Evolutionary conservation across 805 yeast genomes (phyloP), one percentile per base, ranked within the genome.

Genomic region (Lachancea lanzarotensis): DNA sequence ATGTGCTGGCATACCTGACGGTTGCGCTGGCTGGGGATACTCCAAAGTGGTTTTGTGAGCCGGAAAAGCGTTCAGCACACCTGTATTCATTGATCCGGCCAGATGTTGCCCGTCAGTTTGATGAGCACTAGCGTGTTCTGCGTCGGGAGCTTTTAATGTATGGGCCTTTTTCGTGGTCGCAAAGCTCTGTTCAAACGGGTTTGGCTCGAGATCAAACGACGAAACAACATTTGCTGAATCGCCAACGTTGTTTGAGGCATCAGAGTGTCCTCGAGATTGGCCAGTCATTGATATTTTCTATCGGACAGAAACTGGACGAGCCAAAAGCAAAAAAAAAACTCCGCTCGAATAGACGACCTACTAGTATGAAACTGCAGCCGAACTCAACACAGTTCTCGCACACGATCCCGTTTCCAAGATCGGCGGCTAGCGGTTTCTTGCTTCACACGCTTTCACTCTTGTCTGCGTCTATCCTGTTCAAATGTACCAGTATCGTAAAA

Each of bases 131-230:
- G 15, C 11, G 7, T 29, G 36, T 52, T 40, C 48, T 40, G 46
- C 16, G 35, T 50, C 26, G 54, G 60, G 19, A 48, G 53, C 45
- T 51, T 45, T 33, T 10, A 27, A 37, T 17, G 29, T 25, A 13
- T 27, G 40, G 10, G 43, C 34, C 31, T 45, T 54, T 43, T 59
- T 52, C 2, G 59, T 80, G 2, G 79, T 67, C n/a, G 93, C 96
- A 68, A 91, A 91, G 41, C 95, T 85, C 63, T 84, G 85, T 65
- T 91, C 98, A 61, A 91, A 91, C 3, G 97, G 97, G 57, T 91
- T 91, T 9, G 93, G 96, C 63, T 93, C 98, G 47, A 89, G 70
- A 49, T 83, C 91, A 56, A 87, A 77, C 34, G 86, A 53, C 1
- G 67, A 60, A 31, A 54, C 54, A 38, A 16, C 25, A 17, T 13